Base-by-base conservation (phyloP, 805 yeast genomes). In the Brettanomyces sp. region DNA sequence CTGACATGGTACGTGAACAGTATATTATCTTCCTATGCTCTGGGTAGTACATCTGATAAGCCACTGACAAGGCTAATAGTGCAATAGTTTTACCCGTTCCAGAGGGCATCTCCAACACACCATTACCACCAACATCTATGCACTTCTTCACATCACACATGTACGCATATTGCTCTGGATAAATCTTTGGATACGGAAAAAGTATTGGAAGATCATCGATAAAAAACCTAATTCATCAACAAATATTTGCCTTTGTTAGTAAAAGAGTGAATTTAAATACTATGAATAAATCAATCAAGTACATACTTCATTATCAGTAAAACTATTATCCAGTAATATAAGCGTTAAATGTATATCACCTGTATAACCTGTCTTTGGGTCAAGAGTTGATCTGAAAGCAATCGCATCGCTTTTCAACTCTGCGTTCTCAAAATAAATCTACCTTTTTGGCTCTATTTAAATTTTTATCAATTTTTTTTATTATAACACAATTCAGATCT, bases 1-100 rank as follows among this genome's bases (percentile, higher is more conserved):
- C 99, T 9, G 97, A 87, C 98, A 93, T 93, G 33, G 99, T 93
- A 74, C 99, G 98, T 4, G 99, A 93, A 65, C 99, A 93, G 66
- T 93, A 93, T 5, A 93, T 87, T 53, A 93, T 81, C 71, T 91
- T 93, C 14, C 96, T 69, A 59, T 88, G 96, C 58, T 91, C 97
- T 8, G 96, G 95, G 62, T 91, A 90, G 59, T 65, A 70, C 86
- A 87, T 80, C 63, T 93, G 99, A 64, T 93, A 93, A 12, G 99
- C 96, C 41, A 93, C 88, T 0, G 98, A 88, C 40, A 93, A 67
- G 0, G 98, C 88, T 30, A 93, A 70, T 60, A 93, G 72, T 0
- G 98, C 89, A 3, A 93, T 85, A 36, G 99, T 93, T 63, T 93
- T 93, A 39, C 99, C 99, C 3, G 99, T 93, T 4, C 99, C 99